These are phyloP conservation scores for Naganishia sp. DNA, from an alignment of 1,284 basidiomycete species.

Conservation along the genomic window DNA sequence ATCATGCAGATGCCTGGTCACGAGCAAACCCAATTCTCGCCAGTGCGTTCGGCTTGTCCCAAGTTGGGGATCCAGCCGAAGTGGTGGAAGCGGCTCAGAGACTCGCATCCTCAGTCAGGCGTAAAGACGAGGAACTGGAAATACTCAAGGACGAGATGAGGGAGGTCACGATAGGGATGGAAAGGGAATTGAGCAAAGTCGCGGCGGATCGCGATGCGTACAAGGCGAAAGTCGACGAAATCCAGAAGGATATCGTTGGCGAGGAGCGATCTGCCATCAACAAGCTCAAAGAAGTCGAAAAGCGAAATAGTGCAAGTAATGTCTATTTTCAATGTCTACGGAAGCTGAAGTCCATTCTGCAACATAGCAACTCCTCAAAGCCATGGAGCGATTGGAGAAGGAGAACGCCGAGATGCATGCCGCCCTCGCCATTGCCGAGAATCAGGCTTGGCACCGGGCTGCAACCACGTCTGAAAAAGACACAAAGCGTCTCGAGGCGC, in stretches of 20 bases:
- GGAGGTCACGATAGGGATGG: slow-evolving; percentile 59
- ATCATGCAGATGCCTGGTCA: slow-evolving; percentile 40
- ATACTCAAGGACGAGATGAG: slow-evolving; percentile 45
- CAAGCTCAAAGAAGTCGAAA: not conserved
- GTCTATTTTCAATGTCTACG: too few species aligned
- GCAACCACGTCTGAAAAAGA: not conserved
- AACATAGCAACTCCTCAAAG: slow-evolving; percentile 6
- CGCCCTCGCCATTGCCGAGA: slow-evolving; percentile 23
- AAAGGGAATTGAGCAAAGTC: slow-evolving; percentile 62
- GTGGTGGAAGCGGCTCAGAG: slow-evolving; percentile 42
- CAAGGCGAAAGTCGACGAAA: slow-evolving; percentile 61
- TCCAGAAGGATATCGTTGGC: slow-evolving; percentile 57
- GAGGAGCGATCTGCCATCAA: slow-evolving; percentile 52
- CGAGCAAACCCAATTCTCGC: slow-evolving; percentile 52
- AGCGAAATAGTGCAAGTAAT: slow-evolving; percentile 4
- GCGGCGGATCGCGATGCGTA: slow-evolving; percentile 60
- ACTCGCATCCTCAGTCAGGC: slow-evolving; percentile 53
- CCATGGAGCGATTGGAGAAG: slow-evolving; percentile 14
- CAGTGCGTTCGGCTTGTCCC: slow-evolving; percentile 54
- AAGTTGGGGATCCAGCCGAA: slow-evolving; percentile 49
- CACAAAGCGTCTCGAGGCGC: slow-evolving; percentile 14
- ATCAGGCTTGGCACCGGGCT: slow-evolving; percentile 22
- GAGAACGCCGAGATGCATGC: slow-evolving; percentile 29
- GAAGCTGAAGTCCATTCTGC: not conserved
- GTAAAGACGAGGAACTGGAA: slow-evolving; percentile 59